Evolutionary conservation across 202 grass and related monocot species (phyloP).

Genomic region (Cymbopogon flexuosus): DNA sequence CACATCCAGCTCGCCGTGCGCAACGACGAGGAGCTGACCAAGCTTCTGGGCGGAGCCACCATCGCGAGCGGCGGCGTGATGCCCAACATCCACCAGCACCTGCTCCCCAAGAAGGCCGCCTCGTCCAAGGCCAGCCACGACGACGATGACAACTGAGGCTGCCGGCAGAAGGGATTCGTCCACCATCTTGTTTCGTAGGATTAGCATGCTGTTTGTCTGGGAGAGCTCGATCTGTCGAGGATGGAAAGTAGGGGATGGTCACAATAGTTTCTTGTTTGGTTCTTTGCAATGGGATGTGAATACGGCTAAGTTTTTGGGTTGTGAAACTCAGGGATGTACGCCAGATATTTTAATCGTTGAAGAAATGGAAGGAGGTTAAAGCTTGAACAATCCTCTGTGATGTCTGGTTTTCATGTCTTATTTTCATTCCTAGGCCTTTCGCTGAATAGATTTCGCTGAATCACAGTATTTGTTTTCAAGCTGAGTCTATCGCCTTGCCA

Average conservation of each 20-base stretch:
- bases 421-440: too few relatives aligned
- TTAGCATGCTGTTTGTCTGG: background rate
- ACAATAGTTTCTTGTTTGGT: background rate
- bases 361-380: background rate
- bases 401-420: background rate
- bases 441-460: too few relatives aligned
- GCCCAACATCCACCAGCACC: conserved; percentile 80
- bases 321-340: conserved; percentile 16
- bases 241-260: background rate
- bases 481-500: too few relatives aligned
- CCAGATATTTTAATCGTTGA: background rate
- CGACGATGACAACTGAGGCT: conserved; percentile 45
- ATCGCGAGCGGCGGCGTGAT: conserved; percentile 66
- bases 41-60: conserved; percentile 44
- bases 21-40: conserved; percentile 68
- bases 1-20: conserved; percentile 70
- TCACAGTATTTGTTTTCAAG: too few relatives aligned
- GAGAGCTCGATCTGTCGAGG: background rate
- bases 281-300: conserved; percentile 9
- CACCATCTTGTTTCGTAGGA: background rate
- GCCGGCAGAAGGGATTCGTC: too few relatives aligned
- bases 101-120: conserved; percentile 63
- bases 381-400: background rate
- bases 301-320: conserved; percentile 31
- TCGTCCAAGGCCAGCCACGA: conserved; percentile 51